phyloP scores from a whole-genome alignment of 2,329 filamentous ascomycete species.

The Paracoccidioides lutzii region DNA sequence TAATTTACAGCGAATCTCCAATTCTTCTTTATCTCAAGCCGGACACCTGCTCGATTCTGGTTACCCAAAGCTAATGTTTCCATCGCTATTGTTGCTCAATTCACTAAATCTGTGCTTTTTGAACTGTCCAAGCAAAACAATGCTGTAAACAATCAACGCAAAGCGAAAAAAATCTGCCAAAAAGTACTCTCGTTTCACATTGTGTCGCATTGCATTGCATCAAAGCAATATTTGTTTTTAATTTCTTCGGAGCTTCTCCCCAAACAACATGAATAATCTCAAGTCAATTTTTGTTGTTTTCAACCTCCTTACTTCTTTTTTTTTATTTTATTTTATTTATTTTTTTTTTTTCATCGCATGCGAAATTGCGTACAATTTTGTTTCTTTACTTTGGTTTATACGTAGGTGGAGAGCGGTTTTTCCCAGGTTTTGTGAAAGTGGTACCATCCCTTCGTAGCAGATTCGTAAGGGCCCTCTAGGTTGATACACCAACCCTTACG shows the following conservation, averaged over 20 bases:
- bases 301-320: too few relatives aligned
- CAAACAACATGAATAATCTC: too few relatives aligned
- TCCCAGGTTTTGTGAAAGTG: not conserved
- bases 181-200: too few relatives aligned
- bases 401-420: not conserved
- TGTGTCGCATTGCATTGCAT: too few relatives aligned
- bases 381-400: not conserved
- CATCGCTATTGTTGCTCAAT: not conserved
- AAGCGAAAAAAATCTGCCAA: not conserved
- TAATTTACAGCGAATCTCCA: not conserved
- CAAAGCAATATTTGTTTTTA: too few relatives aligned
- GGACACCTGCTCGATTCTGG: not conserved
- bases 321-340: too few relatives aligned
- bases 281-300: too few relatives aligned
- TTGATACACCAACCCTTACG: not conserved
- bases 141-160: not conserved
- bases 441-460: not conserved
- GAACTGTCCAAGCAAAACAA: not conserved
- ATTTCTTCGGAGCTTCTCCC: too few relatives aligned
- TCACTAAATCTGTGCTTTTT: not conserved
- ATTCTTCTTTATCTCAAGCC: not conserved
- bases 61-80: not conserved
- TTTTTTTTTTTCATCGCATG: too few relatives aligned
- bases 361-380: not conserved
- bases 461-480: too few relatives aligned